Base-by-base conservation (phyloP, 2,329 filamentous ascomycete species). In the Phyllosticta citribraziliensis region DNA sequence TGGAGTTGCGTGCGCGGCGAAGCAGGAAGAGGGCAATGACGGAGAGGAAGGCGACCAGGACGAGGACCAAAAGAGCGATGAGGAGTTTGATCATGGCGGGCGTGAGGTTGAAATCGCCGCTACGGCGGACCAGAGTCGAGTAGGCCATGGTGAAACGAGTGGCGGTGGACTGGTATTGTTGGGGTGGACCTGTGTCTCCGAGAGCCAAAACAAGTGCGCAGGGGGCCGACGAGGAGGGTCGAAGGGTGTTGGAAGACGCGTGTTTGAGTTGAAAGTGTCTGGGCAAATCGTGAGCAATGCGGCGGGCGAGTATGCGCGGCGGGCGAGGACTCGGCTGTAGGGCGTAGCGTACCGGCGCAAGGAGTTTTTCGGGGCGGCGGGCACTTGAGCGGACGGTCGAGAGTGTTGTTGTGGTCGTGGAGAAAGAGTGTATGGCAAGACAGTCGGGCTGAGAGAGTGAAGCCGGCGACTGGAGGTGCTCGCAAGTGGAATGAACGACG, bases 61-160 rank as follows among this genome's bases (percentile, higher is more conserved):
- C 78, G 54, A 99, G 80, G 65, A 87, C 86, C 67, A 97, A 80
- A 60, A 97, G 82, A 62, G 84, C 82, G 68, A 96, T 88, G 72
- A 96, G 79, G 52, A 96, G 83, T 70, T 90, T 86, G 73, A 92
- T 80, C 77, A 88, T 85, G 54, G 82, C 81, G 47, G 77, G 76
- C 64, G 79, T 83, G 67, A 88, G 56, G 82, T 81, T 40, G 76
- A 75, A 76, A 65, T 75, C 69, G 70, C 79, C 76, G 55, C 64
- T 63, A 67, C 73, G 72, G 66, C 84, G 82, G 70, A 76, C 73
- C 67, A 81, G 76, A 87, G 70, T 60, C 71, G 73, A 65, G 53
- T 72, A 65, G 63, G 75, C 75, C 73, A 78, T 78, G 68, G 70
- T 72, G 65, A 53, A 58, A 59, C 40, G 63, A 63, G 55, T 47